Evolutionary conservation across 768 basidiomycete species (phyloP), one percentile per base, ranked within the genome.

Genomic region (Macrolepiota albuminosa): DNA sequence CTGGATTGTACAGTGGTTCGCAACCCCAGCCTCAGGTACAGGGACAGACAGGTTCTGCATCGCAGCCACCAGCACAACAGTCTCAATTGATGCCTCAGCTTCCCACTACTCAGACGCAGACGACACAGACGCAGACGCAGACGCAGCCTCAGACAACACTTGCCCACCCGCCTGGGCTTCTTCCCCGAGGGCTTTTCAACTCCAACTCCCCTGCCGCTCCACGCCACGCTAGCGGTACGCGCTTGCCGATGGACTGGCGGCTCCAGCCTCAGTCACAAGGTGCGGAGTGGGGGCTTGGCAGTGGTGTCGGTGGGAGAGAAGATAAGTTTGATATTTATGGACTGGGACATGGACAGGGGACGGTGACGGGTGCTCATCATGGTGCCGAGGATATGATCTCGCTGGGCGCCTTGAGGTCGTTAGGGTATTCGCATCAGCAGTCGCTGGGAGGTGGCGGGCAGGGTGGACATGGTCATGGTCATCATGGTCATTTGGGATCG

Each of bases 221-320:
- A 11, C 54, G 54, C 37, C 46, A 54, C 45, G 21, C n/a, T n/a
- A 33, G 33, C 34, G n/a, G 33, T 26, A 36, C 21, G 65, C 68
- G 2, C 65, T 68, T 14, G 45, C 61, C n/a, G 29, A 69, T 76
- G 69, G 75, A 78, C 52, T 80, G 78, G 70, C 70, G 74, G 36
- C 69, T 73, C 33, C 76, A 75, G 33, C 69, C 68, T 26, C 75
- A 70, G 45, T 60, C 62, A 8, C 71, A 72, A 48, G 50, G 26
- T 24, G 29, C 10, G 49, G 60, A 62, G 45, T 67, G 58, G 60
- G 52, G n/a, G 46, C 24, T 24, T 24, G 33, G n/a, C 4, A 13
- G 18, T 13, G 21, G 33, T 46, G 33, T 16, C 16, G 43, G 54
- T 59, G 46, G 54, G 67, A 70, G 69, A 31, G 51, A 57, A 13